These are phyloP conservation scores for Phytophthora megakarya DNA, from an alignment of 352 stramenopile genomes.

Conservation along the genomic window DNA sequence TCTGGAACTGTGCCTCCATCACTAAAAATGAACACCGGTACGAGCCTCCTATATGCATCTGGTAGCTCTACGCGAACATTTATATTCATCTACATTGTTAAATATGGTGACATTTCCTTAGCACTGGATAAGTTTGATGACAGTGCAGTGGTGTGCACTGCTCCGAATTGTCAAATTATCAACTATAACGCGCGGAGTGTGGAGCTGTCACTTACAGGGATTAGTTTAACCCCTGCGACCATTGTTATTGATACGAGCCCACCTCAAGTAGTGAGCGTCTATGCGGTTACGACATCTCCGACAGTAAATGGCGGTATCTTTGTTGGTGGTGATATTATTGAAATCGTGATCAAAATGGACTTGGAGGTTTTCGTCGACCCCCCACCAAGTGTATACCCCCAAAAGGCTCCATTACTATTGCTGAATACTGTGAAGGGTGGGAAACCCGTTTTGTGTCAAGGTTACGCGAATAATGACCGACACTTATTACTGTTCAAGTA, in stretches of 20 bases:
- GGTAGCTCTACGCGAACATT: constrained; percentile 54
- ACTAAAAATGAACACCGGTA: constrained; percentile 68
- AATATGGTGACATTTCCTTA: constrained; percentile 42
- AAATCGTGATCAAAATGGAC: constrained; percentile 82
- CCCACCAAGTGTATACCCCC: constrained; percentile 64
- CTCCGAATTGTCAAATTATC: constrained; percentile 52
- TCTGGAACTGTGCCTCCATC: constrained; percentile 40
- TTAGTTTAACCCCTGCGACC: constrained; percentile 46
- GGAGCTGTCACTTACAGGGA: constrained; percentile 41
- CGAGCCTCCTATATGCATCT: constrained; percentile 59
- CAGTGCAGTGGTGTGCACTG: constrained; percentile 51
- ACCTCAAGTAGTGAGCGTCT: constrained; percentile 64
- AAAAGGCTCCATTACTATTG: constrained; percentile 74
- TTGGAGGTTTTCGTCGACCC: constrained; percentile 79
- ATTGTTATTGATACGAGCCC: constrained; percentile 69
- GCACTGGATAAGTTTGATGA: constrained; percentile 68
- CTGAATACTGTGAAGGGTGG: constrained; percentile 59
- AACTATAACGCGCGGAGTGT: constrained; percentile 70
- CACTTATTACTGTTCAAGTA: constrained; percentile 78
- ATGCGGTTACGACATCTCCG: constrained; percentile 55
- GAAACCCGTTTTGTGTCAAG: constrained; percentile 57
- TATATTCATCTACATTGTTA: constrained; percentile 78
- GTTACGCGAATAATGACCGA: constrained; percentile 59
- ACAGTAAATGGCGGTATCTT: constrained; percentile 69
- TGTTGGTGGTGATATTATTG: constrained; percentile 78